Evolutionary conservation across 306 rosid species (phyloP).

Genomic region (Trifolium subterraneum): DNA sequence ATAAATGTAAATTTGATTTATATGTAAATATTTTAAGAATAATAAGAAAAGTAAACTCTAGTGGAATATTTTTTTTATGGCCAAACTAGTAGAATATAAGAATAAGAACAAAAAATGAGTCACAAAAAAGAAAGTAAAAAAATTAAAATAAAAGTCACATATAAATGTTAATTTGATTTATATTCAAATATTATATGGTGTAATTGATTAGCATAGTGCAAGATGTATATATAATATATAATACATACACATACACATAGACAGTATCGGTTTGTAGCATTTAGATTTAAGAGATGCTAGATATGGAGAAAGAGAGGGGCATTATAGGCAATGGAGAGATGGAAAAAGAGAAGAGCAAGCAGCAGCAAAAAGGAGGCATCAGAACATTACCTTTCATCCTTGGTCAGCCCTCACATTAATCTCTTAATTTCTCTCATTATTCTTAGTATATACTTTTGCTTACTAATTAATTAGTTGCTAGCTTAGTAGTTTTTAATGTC

Average conservation of each 20-base stretch:
- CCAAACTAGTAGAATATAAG: too few species aligned
- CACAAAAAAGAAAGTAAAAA: too few species aligned
- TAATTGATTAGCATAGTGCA: neutral
- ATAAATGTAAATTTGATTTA: too few species aligned
- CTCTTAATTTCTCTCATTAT: constrained; percentile 1
- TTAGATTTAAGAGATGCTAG: constrained; percentile 2
- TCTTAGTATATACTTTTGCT: neutral
- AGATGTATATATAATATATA: neutral
- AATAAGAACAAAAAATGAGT: too few species aligned
- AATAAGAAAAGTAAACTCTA: too few species aligned
- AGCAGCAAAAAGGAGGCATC: constrained; percentile 56
- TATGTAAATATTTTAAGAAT: too few species aligned
- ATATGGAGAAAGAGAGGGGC: constrained; percentile 38
- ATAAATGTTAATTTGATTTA: too few species aligned
- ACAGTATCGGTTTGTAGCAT: constrained; percentile 15
- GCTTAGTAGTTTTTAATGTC: constrained; percentile 1
- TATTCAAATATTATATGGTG: too few species aligned
- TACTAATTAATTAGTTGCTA: neutral
- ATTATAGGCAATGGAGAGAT: constrained; percentile 24
- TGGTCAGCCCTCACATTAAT: constrained; percentile 38
- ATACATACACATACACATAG: neutral
- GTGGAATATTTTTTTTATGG: too few species aligned
- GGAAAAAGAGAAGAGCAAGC: constrained; percentile 30
- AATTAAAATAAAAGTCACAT: too few species aligned
- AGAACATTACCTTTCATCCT: constrained; percentile 66